These are phyloP conservation scores for Chlorella sorokiniana DNA, from an alignment of 139 green algal species.

Conservation along the genomic window DNA sequence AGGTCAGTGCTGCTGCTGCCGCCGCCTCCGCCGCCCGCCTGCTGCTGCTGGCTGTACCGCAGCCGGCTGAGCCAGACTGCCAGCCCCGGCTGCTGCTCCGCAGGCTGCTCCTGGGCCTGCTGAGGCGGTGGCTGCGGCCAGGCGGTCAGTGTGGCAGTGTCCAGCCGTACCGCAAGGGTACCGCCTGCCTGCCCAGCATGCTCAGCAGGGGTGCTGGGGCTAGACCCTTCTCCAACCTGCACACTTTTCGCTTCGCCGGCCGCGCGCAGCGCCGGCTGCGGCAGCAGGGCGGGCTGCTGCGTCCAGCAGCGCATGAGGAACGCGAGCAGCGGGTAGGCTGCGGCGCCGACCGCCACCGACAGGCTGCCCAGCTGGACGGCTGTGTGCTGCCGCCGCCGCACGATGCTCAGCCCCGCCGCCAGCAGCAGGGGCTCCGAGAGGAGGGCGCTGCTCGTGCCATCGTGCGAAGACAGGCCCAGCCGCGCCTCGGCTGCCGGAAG, in stretches of 20 bases:
- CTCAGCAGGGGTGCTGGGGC: background rate
- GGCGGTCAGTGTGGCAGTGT: background rate
- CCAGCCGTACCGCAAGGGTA: background rate
- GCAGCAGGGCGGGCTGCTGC: constrained; percentile 23
- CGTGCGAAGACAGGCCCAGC: background rate
- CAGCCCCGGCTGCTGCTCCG: background rate
- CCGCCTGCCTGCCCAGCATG: too few species aligned
- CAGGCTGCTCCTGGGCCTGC: background rate
- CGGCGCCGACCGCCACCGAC: background rate
- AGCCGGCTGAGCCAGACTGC: constrained; percentile 6
- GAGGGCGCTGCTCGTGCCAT: background rate
- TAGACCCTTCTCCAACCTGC: background rate
- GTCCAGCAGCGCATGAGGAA: constrained; percentile 15
- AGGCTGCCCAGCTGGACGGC: constrained; percentile 5
- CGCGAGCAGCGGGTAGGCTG: background rate
- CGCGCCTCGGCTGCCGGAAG: background rate
- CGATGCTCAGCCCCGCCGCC: background rate
- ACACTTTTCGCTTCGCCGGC: background rate
- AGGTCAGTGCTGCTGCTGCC: background rate
- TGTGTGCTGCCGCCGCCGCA: background rate
- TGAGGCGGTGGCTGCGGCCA: background rate
- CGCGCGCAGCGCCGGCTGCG: background rate
- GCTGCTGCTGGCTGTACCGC: background rate
- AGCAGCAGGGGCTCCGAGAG: constrained; percentile 19
- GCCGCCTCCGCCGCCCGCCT: background rate